phyloP scores from a whole-genome alignment of 805 yeast species.

The Saturnispora serradocipensis region DNA sequence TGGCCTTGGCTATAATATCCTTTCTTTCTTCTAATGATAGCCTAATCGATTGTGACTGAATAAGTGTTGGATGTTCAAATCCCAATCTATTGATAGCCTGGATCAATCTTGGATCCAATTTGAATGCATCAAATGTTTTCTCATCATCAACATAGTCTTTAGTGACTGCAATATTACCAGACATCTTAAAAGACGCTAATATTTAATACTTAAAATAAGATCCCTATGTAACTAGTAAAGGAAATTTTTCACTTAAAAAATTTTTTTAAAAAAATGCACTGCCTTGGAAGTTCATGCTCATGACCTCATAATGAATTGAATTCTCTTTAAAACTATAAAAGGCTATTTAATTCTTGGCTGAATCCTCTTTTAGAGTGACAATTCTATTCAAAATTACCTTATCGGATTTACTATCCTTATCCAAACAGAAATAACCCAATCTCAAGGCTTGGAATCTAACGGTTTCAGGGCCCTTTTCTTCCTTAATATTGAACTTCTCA shows the following conservation, averaged over 20 bases:
- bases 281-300: background rate
- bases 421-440: slow-evolving; percentile 91
- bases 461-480: slow-evolving; percentile 64
- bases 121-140: slow-evolving; percentile 63
- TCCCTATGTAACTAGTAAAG: background rate
- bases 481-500: slow-evolving; percentile 62
- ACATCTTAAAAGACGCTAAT: slow-evolving; percentile 10
- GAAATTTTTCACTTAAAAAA: background rate
- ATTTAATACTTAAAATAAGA: background rate
- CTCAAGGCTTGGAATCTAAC: slow-evolving; percentile 96
- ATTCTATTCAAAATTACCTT: slow-evolving; percentile 76
- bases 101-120: slow-evolving; percentile 69
- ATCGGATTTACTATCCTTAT: slow-evolving; percentile 58
- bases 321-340: background rate
- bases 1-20: slow-evolving; percentile 88
- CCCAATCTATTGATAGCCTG: slow-evolving; percentile 81
- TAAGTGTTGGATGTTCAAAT: slow-evolving; percentile 77
- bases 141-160: slow-evolving; percentile 65
- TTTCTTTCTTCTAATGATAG: slow-evolving; percentile 82
- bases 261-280: background rate
- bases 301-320: background rate
- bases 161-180: slow-evolving; percentile 38
- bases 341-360: slow-evolving; percentile 31
- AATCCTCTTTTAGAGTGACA: slow-evolving; percentile 85
- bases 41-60: slow-evolving; percentile 88